A percentile compares a stretch with the other conserved stretches of the same genome.
Conservation (phyloP, 2,329 filamentous ascomycete genomes). For the Xylariaceae sp. region DNA sequence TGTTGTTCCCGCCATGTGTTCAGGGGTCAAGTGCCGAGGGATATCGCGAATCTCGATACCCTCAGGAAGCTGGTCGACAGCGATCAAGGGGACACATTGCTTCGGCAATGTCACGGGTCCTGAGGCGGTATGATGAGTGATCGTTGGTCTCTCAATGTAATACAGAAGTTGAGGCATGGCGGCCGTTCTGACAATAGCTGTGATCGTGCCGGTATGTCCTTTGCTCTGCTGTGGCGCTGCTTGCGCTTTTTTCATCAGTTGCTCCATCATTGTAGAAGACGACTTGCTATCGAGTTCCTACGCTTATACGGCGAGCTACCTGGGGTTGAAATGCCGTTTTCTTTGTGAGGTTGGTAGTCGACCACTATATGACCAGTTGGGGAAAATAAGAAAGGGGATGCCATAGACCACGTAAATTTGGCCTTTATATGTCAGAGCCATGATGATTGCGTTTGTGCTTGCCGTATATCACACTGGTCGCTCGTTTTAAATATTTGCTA, state of each 20-base stretch:
- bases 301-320: too few species aligned
- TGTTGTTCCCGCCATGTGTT: slow-evolving; percentile 30
- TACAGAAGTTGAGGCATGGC: slow-evolving; percentile 28
- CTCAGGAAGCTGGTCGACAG: slow-evolving; percentile 46
- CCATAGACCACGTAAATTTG: background rate
- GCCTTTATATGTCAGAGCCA: background rate
- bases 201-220: background rate
- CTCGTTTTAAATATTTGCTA: background rate
- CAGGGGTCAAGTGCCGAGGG: slow-evolving; percentile 37
- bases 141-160: slow-evolving; percentile 42
- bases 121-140: slow-evolving; percentile 27
- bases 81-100: slow-evolving; percentile 48
- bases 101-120: slow-evolving; percentile 28
- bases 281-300: too few species aligned
- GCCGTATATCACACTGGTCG: background rate
- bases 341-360: background rate
- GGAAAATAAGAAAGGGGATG: background rate
- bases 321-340: too few species aligned
- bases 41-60: slow-evolving; percentile 41
- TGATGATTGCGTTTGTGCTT: background rate
- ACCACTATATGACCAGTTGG: background rate
- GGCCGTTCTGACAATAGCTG: background rate
- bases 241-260: background rate
- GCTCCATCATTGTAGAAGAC: background rate
- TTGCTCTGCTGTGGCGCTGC: background rate